Base-by-base conservation (phyloP, 2,329 filamentous ascomycete species). In the Penicillium sumatraense region DNA sequence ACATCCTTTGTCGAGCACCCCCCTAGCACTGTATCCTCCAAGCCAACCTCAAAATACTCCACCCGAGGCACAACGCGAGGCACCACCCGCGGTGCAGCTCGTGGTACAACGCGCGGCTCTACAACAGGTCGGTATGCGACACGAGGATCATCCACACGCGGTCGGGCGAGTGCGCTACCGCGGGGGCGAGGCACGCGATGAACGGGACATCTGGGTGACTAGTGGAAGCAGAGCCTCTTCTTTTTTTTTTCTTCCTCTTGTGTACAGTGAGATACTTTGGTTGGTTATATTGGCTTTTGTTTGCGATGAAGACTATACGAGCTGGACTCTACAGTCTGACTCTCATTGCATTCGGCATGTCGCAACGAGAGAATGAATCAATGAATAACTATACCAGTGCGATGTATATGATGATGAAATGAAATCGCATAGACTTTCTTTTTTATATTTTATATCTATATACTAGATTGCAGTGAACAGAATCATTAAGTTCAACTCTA, bases 1-100 rank as follows among this genome's bases (percentile, higher is more conserved):
- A 96, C 89, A 5, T 91, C 90, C 1, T 97, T 96, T 68, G 86
- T 96, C 53, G 91, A 96, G 29, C 90, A 96, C 66, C 93, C 92
- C 7, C 82, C 83, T 3, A 76, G 73, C 47, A 72, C 68, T 13
- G 57, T 67, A 4, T 83, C 81, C 33, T 79, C 77, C 26, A 84
- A 82, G 65, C 69, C 74, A 2, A 71, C 69, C 0, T 60, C 73
- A 14, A 74, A 65, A 55, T 68, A 68, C 41, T 51, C 70, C n/a
- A 60, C 63, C 9, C 51, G 71, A 16, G 70, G 71, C 21, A 56
- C 60, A 13, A 65, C 65, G 16, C 63, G 69, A 16, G 67, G 59
- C 8, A 56, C 62, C 3, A 60, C 63, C 18, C 64, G 69, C 13
- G 69, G 70, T 18, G 62, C 61, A 13, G 55, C 61, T 21, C 64